Conservation (phyloP, 192 early-diverging fungal species). For the Mortierella alpina region DNA sequence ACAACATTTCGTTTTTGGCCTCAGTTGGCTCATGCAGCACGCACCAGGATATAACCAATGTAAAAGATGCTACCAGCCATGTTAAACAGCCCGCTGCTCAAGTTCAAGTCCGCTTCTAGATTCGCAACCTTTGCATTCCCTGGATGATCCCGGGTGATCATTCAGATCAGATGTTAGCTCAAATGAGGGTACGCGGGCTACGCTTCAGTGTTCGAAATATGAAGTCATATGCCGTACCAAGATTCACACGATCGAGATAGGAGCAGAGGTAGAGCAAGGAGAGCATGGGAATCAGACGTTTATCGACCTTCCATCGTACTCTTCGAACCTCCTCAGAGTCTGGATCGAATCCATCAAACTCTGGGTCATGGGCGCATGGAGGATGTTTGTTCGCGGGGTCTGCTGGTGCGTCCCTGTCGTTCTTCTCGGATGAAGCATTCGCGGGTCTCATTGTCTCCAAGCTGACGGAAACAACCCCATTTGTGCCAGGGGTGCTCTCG, state of each 20-base stretch:
- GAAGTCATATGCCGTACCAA: conserved; percentile 41
- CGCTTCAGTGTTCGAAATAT: background rate
- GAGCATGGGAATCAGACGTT: conserved; percentile 69
- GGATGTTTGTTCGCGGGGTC: too few species aligned
- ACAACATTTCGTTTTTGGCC: too few species aligned
- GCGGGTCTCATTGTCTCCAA: too few species aligned
- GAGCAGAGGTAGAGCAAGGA: conserved; percentile 72
- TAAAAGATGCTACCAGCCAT: conserved; percentile 57
- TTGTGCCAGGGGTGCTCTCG: too few species aligned
- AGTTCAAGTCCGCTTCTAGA: conserved; percentile 51
- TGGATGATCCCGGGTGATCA: background rate
- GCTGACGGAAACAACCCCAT: too few species aligned
- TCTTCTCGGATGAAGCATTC: too few species aligned
- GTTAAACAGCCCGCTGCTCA: conserved; percentile 57
- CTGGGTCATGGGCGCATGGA: too few species aligned
- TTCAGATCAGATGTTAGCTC: background rate
- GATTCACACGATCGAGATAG: conserved; percentile 76
- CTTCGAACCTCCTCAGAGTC: conserved; percentile 42
- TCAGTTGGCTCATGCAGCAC: background rate
- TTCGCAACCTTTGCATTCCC: conserved; percentile 62
- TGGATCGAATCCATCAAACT: conserved; percentile 1
- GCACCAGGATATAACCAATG: conserved; percentile 11
- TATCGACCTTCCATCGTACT: conserved; percentile 69
- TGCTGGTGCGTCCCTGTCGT: too few species aligned
- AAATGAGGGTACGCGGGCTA: background rate